Conservation (phyloP, 1,284 basidiomycete species). For the Lignosus rhinocerotis region DNA sequence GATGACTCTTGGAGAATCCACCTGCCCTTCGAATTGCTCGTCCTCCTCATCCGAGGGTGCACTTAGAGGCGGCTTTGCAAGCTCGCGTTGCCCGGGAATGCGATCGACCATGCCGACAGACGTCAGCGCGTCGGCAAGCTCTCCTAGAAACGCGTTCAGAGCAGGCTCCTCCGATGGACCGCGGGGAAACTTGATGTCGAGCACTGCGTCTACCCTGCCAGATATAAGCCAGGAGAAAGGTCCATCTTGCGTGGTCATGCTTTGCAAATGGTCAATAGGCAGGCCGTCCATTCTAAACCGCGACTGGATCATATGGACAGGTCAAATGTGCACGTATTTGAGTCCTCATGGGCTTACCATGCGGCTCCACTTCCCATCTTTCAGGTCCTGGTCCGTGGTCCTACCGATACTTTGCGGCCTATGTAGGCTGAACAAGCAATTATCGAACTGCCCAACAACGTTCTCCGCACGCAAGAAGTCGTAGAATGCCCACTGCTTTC, state of each 20-base stretch:
- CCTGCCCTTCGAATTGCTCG: slow-evolving; percentile 31
- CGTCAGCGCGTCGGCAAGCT: slow-evolving; percentile 87
- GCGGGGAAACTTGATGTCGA: slow-evolving; percentile 96
- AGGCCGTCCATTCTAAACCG: slow-evolving; percentile 96
- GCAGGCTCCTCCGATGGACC: slow-evolving; percentile 75
- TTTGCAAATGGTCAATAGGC: slow-evolving; percentile 94
- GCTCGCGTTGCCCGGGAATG: slow-evolving; percentile 86
- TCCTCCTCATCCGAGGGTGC: slow-evolving; percentile 56
- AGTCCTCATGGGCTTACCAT: slow-evolving; percentile 62
- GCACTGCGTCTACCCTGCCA: slow-evolving; percentile 94
- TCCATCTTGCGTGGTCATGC: slow-evolving; percentile 79
- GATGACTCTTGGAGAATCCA: slow-evolving; percentile 55
- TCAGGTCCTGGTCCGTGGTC: slow-evolving; percentile 81
- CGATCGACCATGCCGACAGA: slow-evolving; percentile 58
- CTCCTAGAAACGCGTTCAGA: slow-evolving; percentile 88
- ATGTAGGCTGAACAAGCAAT: slow-evolving; percentile 96
- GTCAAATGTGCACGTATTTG: not conserved
- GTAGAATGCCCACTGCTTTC: slow-evolving; percentile 96
- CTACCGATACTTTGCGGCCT: slow-evolving; percentile 95
- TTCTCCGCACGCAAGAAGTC: slow-evolving; percentile 91
- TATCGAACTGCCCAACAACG: slow-evolving; percentile 97
- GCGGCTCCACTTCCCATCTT: slow-evolving; percentile 81
- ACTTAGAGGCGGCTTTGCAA: slow-evolving; percentile 85
- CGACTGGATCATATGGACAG: slow-evolving; percentile 51
- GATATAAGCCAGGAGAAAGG: slow-evolving; percentile 97